A percentile compares a stretch with the other conserved stretches of the same genome.
These are phyloP conservation scores for Penicillium sclerotiorum DNA, from an alignment of 2,329 filamentous ascomycete species.

Conservation along the genomic window DNA sequence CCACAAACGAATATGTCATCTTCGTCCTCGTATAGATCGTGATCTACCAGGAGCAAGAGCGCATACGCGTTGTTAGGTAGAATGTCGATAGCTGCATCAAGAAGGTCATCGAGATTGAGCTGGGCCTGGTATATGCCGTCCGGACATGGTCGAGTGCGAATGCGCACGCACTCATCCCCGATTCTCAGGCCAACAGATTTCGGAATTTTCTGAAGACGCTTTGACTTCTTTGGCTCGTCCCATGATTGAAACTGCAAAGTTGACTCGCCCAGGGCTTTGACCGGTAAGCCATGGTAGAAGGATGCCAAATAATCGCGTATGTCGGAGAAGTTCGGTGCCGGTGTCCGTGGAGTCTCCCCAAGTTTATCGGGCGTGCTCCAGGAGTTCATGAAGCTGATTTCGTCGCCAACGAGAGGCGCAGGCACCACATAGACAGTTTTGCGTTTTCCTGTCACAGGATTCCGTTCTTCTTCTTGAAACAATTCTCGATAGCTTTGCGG, in stretches of 20 bases:
- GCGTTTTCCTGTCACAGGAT: constrained; percentile 50
- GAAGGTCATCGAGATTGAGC: constrained; percentile 63
- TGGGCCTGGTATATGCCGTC: constrained; percentile 49
- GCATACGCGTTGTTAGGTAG: constrained; percentile 63
- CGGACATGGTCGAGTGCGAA: constrained; percentile 54
- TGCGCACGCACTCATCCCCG: constrained; percentile 45
- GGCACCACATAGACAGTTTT: constrained; percentile 59
- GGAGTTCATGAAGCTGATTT: constrained; percentile 42
- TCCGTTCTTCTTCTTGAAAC: constrained; percentile 50
- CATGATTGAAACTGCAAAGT: constrained; percentile 54
- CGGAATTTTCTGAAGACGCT: neutral
- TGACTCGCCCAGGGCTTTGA: constrained; percentile 46
- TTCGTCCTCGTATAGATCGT: constrained; percentile 68
- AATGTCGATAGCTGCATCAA: constrained; percentile 58
- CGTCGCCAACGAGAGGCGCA: constrained; percentile 45
- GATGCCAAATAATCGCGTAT: constrained; percentile 49
- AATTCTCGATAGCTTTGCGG: constrained; percentile 59
- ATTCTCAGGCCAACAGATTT: constrained; percentile 55
- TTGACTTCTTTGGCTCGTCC: constrained; percentile 33
- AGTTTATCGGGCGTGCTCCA: constrained; percentile 45
- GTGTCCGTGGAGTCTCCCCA: constrained; percentile 1
- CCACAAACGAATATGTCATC: constrained; percentile 70
- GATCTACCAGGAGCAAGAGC: constrained; percentile 58
- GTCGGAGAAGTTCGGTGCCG: constrained; percentile 27
- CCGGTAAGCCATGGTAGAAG: constrained; percentile 59